Evolutionary conservation across 495 filamentous ascomycete genomes (phyloP), one percentile per base, ranked within the genome.

Genomic region (Podospora appendiculata): DNA sequence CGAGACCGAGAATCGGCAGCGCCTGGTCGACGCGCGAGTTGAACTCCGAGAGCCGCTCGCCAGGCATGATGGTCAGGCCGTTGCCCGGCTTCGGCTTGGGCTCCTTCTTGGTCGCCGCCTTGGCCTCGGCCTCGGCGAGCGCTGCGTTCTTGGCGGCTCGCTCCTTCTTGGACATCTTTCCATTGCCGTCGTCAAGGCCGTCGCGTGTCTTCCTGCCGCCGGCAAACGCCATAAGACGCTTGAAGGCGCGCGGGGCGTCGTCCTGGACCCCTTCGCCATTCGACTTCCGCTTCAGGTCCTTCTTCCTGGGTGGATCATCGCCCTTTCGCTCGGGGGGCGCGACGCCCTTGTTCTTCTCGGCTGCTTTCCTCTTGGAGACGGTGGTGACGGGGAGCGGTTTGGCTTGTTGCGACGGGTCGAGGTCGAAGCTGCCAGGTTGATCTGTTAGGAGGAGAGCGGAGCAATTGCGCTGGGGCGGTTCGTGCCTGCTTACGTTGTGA

Each of bases 241-340:
- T 76, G 70, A 97, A 97, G 6, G 86, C 89, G 45, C 85, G 85
- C 6, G 92, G 92, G 7, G 87, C 90, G 67, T 97, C 92, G 63
- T 94, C 83, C 32, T 32, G 13, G 36, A 11, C 7, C 10, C 10
- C 13, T 3, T 38, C 25, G 25, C 25, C 25, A 25, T 25, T 25
- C 25, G 25, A 25, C 25, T 25, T 13, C 3, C 36, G 36, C 8
- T 38, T 38, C 36, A 25, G 25, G 25, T 25, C 25, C 25, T 13
- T 38, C 36, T 38, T 38, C 36, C 13, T 38, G 36, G 36, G 36
- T 13, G 36, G 10, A 38, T 38, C 36, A 11, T 38, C 13, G 36
- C 36, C 13, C 10, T 13, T 38, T 25, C 25, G 36, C 13, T 38
- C 36, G 9, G 36, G 36, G 2, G 36, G 10, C 13, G 36, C 13